These are phyloP conservation scores for Ophiocytium majus DNA, from an alignment of 352 stramenopile species.

Conservation along the genomic window DNA sequence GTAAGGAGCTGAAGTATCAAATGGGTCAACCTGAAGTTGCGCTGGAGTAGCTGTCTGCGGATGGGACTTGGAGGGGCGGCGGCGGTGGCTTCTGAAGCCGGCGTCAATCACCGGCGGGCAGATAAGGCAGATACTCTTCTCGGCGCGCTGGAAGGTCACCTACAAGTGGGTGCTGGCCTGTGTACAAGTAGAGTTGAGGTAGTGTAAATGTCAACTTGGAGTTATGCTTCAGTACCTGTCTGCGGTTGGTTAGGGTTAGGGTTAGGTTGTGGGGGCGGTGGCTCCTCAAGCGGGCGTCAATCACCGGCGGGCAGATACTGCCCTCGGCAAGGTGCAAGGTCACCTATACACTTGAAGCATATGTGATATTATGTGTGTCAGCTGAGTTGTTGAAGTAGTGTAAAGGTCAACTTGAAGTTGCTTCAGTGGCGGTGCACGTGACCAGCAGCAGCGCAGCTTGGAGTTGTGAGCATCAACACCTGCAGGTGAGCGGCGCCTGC, in stretches of 20 bases:
- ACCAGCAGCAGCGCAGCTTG: no score
- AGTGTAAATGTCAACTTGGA: no score
- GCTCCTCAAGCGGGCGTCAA: slow-evolving; percentile 21
- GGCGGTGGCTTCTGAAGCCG: slow-evolving; percentile 19
- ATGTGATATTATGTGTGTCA: no score
- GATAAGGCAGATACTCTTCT: slow-evolving; percentile 28
- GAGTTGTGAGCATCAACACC: no score
- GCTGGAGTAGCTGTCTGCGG: background rate
- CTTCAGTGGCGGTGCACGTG: no score
- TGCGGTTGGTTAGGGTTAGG: background rate
- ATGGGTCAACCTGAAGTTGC: no score
- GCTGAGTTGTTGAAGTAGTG: no score
- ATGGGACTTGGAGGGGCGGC: background rate
- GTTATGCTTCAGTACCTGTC: slow-evolving; percentile 5
- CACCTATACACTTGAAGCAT: no score
- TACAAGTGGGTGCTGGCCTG: background rate
- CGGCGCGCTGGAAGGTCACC: slow-evolving; percentile 24
- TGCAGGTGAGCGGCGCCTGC: no score
- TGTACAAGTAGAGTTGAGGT: no score
- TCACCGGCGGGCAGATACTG: slow-evolving; percentile 17
- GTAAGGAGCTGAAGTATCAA: no score
- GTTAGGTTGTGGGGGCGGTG: background rate
- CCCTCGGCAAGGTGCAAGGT: slow-evolving; percentile 23
- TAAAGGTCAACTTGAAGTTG: no score
- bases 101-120: slow-evolving; percentile 6